Base-by-base conservation (phyloP, 768 basidiomycete species). In the Serendipita vermifera region DNA sequence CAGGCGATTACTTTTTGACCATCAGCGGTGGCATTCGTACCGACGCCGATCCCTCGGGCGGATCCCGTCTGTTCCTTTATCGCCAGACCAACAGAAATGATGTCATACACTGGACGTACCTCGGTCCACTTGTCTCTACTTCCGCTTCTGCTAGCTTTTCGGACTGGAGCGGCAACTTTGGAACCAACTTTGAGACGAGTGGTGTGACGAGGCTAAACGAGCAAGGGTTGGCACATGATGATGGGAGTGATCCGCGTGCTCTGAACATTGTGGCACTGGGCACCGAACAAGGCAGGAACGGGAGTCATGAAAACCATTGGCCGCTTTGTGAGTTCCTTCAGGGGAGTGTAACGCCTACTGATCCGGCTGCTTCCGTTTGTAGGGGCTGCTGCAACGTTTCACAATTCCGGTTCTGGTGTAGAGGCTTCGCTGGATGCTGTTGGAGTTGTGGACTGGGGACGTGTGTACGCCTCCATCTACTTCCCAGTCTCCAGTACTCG, bases 91-190 rank as follows among this genome's bases (percentile, higher is more conserved):
- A 43, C 31, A 35, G 46, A 5, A 58, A 55, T 13, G 56, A 62
- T 24, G 54, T 60, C 27, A 31, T 39, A 3, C n/a, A 58, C 24
- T 63, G 63, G 63, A 57, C 55, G 3, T 61, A 57, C 48, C 11
- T 61, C 6, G 59, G 61, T 1, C 53, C 56, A 0, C 32, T 63
- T 33, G 15, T 62, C 3, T 55, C 40, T 26, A 36, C 53, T 2
- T 46, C 22, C 1, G 54, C 39, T 3, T 56, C 53, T 15, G 15
- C 20, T 13, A 55, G 39, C 17, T 63, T 51, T 40, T 38, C 40
- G 32, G 58, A 62, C 20, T 63, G 59, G 57, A 56, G 54, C 35
- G 63, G 63, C n/a, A 63, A 60, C 59, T 62, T 40, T 54, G 59
- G 57, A 9, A 57, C 36, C 32, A 59, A 60, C 58, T 62, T 60